Conservation (phyloP, 805 yeast genomes). For the Citeromyces matritensis region DNA sequence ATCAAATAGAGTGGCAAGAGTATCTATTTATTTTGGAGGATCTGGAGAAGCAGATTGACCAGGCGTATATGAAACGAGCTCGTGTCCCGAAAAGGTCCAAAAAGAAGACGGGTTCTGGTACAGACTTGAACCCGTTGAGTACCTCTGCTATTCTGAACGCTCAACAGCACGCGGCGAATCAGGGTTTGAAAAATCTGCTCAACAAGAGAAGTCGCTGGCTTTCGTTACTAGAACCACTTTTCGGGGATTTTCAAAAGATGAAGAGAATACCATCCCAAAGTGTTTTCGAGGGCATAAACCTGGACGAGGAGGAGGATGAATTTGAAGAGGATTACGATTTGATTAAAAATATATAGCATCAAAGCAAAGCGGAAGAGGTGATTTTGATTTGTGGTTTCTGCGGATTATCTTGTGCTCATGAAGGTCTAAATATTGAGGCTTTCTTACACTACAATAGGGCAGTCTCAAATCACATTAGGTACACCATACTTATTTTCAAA, state of each 20-base stretch:
- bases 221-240: slow-evolving; percentile 75
- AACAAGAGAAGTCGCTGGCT: slow-evolving; percentile 89
- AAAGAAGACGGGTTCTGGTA: slow-evolving; percentile 25
- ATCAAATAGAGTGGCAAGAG: slow-evolving; percentile 91
- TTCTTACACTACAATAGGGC: too few species aligned
- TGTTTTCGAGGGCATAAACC: slow-evolving; percentile 27
- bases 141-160: slow-evolving; percentile 12
- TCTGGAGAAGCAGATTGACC: slow-evolving; percentile 92
- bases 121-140: slow-evolving; percentile 5
- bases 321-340: slow-evolving; percentile 5
- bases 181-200: slow-evolving; percentile 57
- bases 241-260: slow-evolving; percentile 53
- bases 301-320: slow-evolving; percentile 6
- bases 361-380: too few species aligned
- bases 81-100: slow-evolving; percentile 53
- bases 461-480: too few species aligned
- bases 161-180: slow-evolving; percentile 8
- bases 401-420: too few species aligned
- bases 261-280: slow-evolving; percentile 56
- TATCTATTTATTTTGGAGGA: slow-evolving; percentile 83
- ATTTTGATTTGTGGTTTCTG: too few species aligned
- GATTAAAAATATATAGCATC: slow-evolving; percentile 2
- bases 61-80: slow-evolving; percentile 72
- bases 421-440: too few species aligned
- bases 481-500: too few species aligned